Evolutionary conservation across 352 stramenopile genomes (phyloP), one percentile per base, ranked within the genome.

Genomic region (Globisporangium heterothallicum): DNA sequence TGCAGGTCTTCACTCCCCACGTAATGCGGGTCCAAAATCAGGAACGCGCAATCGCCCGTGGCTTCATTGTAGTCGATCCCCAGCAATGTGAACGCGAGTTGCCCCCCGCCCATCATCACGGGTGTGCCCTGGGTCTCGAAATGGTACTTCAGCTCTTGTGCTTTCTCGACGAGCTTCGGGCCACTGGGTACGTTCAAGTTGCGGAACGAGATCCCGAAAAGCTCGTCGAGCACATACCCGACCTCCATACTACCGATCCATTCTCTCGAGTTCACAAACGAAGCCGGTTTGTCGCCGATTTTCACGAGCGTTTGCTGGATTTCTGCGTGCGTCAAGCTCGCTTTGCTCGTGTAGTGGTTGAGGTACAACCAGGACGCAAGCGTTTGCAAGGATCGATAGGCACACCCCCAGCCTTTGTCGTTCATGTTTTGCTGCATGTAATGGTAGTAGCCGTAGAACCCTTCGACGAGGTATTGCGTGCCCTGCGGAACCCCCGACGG

Each of bases 341-440:
- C 38, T 21, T 70, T 56, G 25, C 67, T 19, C 4, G 72, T 84
- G 53, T 85, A 89, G 47, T 86, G 72, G 43, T 89, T 84, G 4
- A 86, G 51, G 34, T 71, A 62, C 35, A 93, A 67, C 78, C 83
- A 96, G 3, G 84, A 95, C 30, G 86, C 61, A 16, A 95, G 59
- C 27, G 81, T 94, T 57, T 96, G 86, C 29, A 96, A 61, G 41
- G 80, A 92, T 4, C 84, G 70, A 49, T 96, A 96, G 22, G 86
- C 84, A 43, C 86, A 96, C 40, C 86, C 86, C 86, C 86, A 96
- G 36, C 84, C 86, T 74, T 89, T 88, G 59, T 96, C 86, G 30
- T 92, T 84, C 49, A 83, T 60, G 45, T 54, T 53, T 26, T 96
- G 75, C 40, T 90, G 75, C 55, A 88, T 58, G 65, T 96, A 95